Evolutionary conservation across 106 monocot genomes (phyloP).

Genomic region (Apostasia shenzhenica): DNA sequence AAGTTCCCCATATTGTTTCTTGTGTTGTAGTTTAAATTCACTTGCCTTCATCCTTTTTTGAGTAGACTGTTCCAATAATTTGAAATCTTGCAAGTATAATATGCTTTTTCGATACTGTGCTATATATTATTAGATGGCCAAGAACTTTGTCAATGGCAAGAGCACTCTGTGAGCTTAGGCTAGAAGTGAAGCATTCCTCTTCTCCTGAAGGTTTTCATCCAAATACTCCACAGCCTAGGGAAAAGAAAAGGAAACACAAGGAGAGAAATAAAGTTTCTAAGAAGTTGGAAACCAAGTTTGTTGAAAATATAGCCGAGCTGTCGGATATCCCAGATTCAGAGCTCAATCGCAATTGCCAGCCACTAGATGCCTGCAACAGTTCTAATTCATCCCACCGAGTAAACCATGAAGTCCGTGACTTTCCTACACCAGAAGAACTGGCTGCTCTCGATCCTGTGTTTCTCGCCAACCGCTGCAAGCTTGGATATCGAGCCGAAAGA

Average conservation of each 20-base stretch:
- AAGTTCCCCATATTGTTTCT: no score
- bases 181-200: constrained; percentile 20
- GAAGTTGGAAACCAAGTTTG: constrained; percentile 29
- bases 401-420: constrained; percentile 27
- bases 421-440: constrained; percentile 70
- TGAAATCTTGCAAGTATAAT: no score
- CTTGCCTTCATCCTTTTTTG: no score
- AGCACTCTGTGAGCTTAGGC: constrained; percentile 65
- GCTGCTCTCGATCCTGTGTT: constrained; percentile 35
- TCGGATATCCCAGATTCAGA: neutral
- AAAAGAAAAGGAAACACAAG: constrained; percentile 32
- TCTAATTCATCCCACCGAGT: neutral
- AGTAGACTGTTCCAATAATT: no score
- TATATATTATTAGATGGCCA: constrained; percentile 38
- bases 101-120: no score
- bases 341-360: neutral
- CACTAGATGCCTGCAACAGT: neutral
- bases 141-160: constrained; percentile 77
- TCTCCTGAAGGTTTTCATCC: constrained; percentile 29
- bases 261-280: constrained; percentile 14
- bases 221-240: constrained; percentile 52
- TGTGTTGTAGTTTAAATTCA: no score
- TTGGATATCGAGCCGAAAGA: constrained; percentile 66
- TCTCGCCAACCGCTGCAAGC: constrained; percentile 42
- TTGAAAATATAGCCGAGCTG: constrained; percentile 7